Conservation (phyloP, 306 rosid species). For the Cucumis sativus region DNA sequence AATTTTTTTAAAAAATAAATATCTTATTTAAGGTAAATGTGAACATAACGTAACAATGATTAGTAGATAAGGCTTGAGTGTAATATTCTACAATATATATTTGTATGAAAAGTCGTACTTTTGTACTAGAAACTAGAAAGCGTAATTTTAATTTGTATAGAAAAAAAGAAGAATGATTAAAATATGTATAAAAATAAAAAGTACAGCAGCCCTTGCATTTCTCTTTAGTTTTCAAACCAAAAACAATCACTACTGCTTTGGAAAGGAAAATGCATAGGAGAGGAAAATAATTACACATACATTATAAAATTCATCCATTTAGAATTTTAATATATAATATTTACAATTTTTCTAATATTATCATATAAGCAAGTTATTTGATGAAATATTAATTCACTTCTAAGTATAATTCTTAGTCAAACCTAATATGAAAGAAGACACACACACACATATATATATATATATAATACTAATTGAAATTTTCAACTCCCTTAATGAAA, state of each 20-base stretch:
- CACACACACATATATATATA: no score
- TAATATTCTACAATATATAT: no score
- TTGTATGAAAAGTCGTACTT: background rate
- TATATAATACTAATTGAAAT: background rate
- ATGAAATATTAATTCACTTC: background rate
- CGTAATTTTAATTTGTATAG: background rate
- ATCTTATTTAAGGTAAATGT: no score
- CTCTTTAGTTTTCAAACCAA: background rate
- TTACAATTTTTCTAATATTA: background rate
- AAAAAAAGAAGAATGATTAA: no score
- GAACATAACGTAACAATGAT: no score
- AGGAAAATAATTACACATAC: no score
- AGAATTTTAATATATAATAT: no score
- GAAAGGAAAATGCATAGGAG: background rate
- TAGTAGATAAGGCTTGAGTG: no score
- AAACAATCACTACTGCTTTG: background rate
- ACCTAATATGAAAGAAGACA: background rate
- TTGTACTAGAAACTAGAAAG: background rate
- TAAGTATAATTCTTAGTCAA: background rate
- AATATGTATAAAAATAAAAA: background rate
- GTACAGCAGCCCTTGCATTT: background rate
- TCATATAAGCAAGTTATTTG: background rate
- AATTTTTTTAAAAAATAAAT: no score
- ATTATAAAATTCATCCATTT: no score
- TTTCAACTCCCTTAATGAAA: background rate